Base-by-base conservation (phyloP, 78 protist genomes). In the Cyanophora paradoxa region DNA sequence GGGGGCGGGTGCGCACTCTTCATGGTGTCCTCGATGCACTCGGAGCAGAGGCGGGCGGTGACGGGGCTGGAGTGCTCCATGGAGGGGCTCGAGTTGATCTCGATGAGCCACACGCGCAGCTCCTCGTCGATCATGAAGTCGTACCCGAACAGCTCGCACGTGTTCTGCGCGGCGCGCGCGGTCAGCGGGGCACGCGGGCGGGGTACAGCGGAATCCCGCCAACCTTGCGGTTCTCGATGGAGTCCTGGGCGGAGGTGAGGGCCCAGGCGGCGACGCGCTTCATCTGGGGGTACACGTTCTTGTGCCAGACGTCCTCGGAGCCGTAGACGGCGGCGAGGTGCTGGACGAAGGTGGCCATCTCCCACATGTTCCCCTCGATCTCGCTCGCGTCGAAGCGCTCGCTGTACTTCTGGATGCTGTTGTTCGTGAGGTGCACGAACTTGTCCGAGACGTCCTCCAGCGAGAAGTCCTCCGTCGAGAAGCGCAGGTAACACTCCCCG, bases 101-200 rank as follows among this genome's bases (percentile, higher is more conserved):
- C 74, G 10, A 69, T 11, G 30, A 69, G 74, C 74, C 74, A 69
- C 13, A 69, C 62, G 14, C 39, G 11, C 13, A 11, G 13, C 19
- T 69, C 14, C 22, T 11, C 6, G 62, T 69, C 74, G 7, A 69
- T 13, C 8, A 69, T 10, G 52, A 69, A 69, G 22, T 69, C 74
- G 39, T 26, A 69, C 30, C 74, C 74, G 44, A 69, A 40, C 10
- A 69, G 59, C 24, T 69, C 44, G 39, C n/a, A n/a, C n/a, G n/a
- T n/a, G n/a, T n/a, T n/a, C n/a, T n/a, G n/a, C n/a, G n/a, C n/a
- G n/a, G n/a, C n/a, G n/a, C n/a, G n/a, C n/a, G n/a, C n/a, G n/a
- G n/a, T n/a, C n/a, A n/a, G n/a, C n/a, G n/a, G n/a, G n/a, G n/a
- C n/a, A n/a, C n/a, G n/a, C n/a, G n/a, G n/a, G n/a, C n/a, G n/a